A percentile compares a stretch with the other conserved stretches of the same genome.
Evolutionary conservation across 768 basidiomycete genomes (phyloP).

Genomic region (Royoungia palumana): DNA sequence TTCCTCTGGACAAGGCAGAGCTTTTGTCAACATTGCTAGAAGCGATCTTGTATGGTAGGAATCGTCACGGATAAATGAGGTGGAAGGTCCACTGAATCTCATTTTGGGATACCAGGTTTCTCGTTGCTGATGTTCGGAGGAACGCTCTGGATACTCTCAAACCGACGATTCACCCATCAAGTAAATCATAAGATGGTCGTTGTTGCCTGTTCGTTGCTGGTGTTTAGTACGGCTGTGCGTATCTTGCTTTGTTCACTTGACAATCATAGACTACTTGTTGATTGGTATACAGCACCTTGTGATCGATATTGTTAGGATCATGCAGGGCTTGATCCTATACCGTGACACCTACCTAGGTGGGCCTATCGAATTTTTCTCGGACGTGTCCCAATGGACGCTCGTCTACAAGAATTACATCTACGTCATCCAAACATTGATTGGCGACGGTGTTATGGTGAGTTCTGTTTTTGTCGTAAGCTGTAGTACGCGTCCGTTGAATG

Average conservation of each 20-base stretch:
- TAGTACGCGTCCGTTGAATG: not conserved
- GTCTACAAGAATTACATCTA: constrained; percentile 23
- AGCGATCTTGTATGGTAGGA: constrained; percentile 4
- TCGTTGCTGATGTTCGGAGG: constrained; percentile 30
- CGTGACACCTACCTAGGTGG: constrained; percentile 15
- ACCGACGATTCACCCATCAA: not conserved
- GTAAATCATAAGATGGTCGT: constrained; percentile 17
- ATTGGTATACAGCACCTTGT: constrained; percentile 12
- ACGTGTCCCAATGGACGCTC: constrained; percentile 21
- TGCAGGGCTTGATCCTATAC: constrained; percentile 20
- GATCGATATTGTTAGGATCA: constrained; percentile 14
- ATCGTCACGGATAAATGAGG: not conserved
- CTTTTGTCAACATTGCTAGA: constrained; percentile 4
- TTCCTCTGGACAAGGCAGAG: constrained; percentile 5
- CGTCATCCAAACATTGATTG: constrained; percentile 18
- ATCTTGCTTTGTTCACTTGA: not conserved
- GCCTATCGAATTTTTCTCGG: constrained; percentile 21
- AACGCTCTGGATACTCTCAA: constrained; percentile 21
- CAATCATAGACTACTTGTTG: not conserved
- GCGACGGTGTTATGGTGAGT: constrained; percentile 25
- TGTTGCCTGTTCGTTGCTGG: constrained; percentile 21
- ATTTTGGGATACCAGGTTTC: constrained; percentile 22
- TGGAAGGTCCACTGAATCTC: not conserved
- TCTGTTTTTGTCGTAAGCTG: not conserved
- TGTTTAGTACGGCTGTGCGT: constrained; percentile 24